These are phyloP conservation scores for Backusella tarrabulga DNA, from an alignment of 192 early-diverging fungal species.

Conservation along the genomic window DNA sequence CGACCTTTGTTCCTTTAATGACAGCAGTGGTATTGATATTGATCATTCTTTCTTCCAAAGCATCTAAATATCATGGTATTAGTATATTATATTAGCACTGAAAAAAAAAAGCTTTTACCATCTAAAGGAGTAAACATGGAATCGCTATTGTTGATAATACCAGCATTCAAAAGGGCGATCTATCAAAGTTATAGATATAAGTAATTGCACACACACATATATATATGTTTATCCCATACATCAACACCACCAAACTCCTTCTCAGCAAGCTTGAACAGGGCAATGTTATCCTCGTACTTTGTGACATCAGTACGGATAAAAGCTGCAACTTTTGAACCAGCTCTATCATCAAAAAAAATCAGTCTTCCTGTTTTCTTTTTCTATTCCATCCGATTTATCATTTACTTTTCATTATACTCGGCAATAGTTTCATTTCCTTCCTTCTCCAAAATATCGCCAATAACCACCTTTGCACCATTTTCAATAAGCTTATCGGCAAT, in stretches of 20 bases:
- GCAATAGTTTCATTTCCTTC: slow-evolving; percentile 17
- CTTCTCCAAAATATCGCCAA: slow-evolving; percentile 32
- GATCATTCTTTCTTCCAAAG: slow-evolving; percentile 9
- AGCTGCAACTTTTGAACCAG: slow-evolving; percentile 17
- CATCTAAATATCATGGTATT: neutral
- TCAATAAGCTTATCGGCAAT: slow-evolving; percentile 80
- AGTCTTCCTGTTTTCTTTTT: neutral
- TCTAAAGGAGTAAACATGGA: slow-evolving; percentile 21
- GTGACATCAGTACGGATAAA: slow-evolving; percentile 31
- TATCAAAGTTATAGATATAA: neutral
- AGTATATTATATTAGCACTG: neutral
- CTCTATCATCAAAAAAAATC: neutral
- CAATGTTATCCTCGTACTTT: slow-evolving; percentile 24
- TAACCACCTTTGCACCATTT: slow-evolving; percentile 48
- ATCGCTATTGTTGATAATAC: slow-evolving; percentile 1
- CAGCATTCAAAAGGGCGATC: slow-evolving; percentile 33
- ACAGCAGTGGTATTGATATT: slow-evolving; percentile 18
- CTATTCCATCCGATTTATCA: neutral
- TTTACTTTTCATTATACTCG: slow-evolving; percentile 22
- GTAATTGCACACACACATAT: neutral
- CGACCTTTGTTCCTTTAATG: slow-evolving; percentile 24
- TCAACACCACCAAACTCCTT: slow-evolving; percentile 35
- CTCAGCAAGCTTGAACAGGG: slow-evolving; percentile 26
- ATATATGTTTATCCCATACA: slow-evolving; percentile 12
- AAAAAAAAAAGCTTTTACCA: slow-evolving; percentile 6